Conservation (phyloP, 2,329 filamentous ascomycete species). For the Amauroascus niger region DNA sequence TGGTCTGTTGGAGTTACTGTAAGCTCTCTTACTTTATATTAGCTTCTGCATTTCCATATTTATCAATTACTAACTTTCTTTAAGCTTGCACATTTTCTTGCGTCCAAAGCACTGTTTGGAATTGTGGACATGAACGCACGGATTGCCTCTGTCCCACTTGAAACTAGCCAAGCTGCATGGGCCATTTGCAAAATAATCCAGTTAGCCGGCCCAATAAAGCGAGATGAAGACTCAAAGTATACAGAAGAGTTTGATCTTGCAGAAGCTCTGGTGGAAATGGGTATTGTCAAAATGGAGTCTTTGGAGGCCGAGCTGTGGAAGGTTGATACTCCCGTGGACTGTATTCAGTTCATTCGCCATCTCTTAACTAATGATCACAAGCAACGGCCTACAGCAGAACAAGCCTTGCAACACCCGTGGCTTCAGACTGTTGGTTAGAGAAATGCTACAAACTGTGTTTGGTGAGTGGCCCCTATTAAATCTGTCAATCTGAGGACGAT, state of each 20-base stretch:
- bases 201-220: slow-evolving; percentile 9
- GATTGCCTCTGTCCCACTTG: background rate
- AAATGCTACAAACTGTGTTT: too few species aligned
- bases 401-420: slow-evolving; percentile 15
- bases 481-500: too few species aligned
- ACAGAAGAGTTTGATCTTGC: slow-evolving; percentile 1
- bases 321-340: slow-evolving; percentile 3
- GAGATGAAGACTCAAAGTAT: slow-evolving; percentile 11
- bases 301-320: slow-evolving; percentile 12
- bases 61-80: too few species aligned
- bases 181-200: slow-evolving; percentile 15
- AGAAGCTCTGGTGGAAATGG: slow-evolving; percentile 9
- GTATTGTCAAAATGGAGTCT: slow-evolving; percentile 12
- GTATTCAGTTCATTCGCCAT: slow-evolving; percentile 11
- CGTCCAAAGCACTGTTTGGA: slow-evolving; percentile 13
- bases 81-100: slow-evolving; percentile 13
- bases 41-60: too few species aligned
- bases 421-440: too few species aligned
- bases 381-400: slow-evolving; percentile 12
- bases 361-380: slow-evolving; percentile 10
- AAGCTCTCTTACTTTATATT: too few species aligned
- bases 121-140: slow-evolving; percentile 8
- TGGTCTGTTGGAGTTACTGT: slow-evolving; percentile 17
- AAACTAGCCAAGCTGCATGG: slow-evolving; percentile 14
- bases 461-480: too few species aligned